phyloP scores from a whole-genome alignment of 352 stramenopile genomes.

The Blastocystis sp. region DNA sequence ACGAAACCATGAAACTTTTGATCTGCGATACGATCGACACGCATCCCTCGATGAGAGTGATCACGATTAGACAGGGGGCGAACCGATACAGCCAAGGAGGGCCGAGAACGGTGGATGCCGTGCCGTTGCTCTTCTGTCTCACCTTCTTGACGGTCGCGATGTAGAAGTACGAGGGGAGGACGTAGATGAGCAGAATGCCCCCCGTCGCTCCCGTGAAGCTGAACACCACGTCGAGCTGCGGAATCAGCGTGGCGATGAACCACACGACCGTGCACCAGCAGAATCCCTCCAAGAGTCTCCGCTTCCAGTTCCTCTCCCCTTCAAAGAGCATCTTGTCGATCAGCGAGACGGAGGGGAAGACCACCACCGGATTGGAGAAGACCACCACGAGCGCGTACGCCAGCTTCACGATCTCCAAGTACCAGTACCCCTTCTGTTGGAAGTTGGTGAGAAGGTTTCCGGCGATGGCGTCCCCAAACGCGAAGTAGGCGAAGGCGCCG shows the following conservation, averaged over 20 bases:
- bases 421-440: slow-evolving; percentile 51
- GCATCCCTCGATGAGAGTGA: not conserved
- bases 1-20: not conserved
- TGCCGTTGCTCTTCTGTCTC: not conserved
- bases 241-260: slow-evolving; percentile 40
- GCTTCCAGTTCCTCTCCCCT: not conserved
- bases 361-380: slow-evolving; percentile 75
- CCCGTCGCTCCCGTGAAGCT: slow-evolving; percentile 67
- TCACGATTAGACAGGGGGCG: slow-evolving; percentile 21
- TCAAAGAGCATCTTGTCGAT: slow-evolving; percentile 64
- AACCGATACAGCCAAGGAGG: slow-evolving; percentile 22
- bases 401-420: slow-evolving; percentile 69
- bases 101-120: not conserved
- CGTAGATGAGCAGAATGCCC: slow-evolving; percentile 70
- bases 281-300: slow-evolving; percentile 22
- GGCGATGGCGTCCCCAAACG: slow-evolving; percentile 56
- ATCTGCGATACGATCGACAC: slow-evolving; percentile 36
- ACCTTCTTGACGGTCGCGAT: slow-evolving; percentile 59
- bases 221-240: slow-evolving; percentile 69
- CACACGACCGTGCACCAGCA: slow-evolving; percentile 32
- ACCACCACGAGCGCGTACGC: slow-evolving; percentile 73
- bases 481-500: slow-evolving; percentile 59
- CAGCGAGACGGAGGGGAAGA: slow-evolving; percentile 11
- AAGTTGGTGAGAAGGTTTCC: slow-evolving; percentile 70
- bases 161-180: slow-evolving; percentile 45